These are phyloP conservation scores for Fusarium foetens DNA, from an alignment of 2,329 filamentous ascomycete genomes.

Conservation along the genomic window DNA sequence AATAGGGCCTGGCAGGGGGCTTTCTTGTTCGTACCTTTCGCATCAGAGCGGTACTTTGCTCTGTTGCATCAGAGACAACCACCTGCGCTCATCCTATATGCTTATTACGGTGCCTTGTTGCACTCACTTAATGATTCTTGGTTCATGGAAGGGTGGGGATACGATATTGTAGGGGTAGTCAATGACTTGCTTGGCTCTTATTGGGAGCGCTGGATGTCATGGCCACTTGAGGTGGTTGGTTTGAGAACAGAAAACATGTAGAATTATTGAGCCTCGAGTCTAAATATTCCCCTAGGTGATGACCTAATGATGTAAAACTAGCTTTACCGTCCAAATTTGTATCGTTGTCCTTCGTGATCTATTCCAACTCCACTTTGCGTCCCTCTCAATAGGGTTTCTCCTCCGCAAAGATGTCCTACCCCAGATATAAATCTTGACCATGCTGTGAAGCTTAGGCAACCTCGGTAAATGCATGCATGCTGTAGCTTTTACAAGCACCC, in stretches of 20 bases:
- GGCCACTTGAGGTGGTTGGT: neutral
- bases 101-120: conserved; percentile 2
- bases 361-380: too few relatives aligned
- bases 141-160: conserved; percentile 16
- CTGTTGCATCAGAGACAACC: conserved; percentile 5
- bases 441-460: neutral
- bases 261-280: too few relatives aligned
- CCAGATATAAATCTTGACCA: neutral
- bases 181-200: conserved; percentile 1
- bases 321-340: neutral
- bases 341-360: neutral
- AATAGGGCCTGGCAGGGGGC: neutral
- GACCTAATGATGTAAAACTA: neutral
- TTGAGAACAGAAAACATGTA: neutral
- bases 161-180: conserved; percentile 8
- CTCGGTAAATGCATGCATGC: neutral
- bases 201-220: conserved; percentile 11
- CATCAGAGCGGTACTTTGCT: neutral
- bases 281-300: neutral
- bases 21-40: neutral
- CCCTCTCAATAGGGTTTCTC: too few relatives aligned
- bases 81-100: neutral
- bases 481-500: neutral
- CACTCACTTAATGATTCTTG: neutral
- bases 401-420: too few relatives aligned